Evolutionary conservation across 2,329 filamentous ascomycete species (phyloP).

Genomic region (Ramichloridium luteum): DNA sequence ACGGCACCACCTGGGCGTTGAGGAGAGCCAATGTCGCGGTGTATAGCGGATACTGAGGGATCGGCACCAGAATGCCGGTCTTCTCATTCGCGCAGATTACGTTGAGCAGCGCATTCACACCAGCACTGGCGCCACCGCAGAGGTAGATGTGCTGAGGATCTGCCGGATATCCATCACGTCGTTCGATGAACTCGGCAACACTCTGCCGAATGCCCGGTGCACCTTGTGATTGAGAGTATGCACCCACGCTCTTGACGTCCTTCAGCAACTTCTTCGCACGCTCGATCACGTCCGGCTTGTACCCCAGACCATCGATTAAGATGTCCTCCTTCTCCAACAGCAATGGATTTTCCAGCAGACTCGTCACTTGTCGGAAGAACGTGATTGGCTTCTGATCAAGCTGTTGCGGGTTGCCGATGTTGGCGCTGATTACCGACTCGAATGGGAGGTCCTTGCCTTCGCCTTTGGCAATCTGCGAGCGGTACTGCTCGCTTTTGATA

Average conservation of each 20-base stretch:
- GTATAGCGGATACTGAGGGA: constrained; percentile 96
- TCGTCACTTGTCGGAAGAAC: constrained; percentile 95
- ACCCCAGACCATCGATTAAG: constrained; percentile 63
- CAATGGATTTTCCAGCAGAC: constrained; percentile 77
- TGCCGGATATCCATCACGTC: constrained; percentile 75
- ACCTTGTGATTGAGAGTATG: constrained; percentile 91
- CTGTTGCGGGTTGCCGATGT: constrained; percentile 98
- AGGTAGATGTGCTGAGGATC: constrained; percentile 76
- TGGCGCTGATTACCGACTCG: constrained; percentile 82
- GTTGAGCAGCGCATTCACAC: constrained; percentile 86
- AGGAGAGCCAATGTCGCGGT: constrained; percentile 82
- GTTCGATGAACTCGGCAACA: constrained; percentile 83
- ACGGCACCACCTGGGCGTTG: constrained; percentile 78
- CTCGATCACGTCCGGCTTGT: constrained; percentile 79
- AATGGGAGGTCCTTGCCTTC: constrained; percentile 64
- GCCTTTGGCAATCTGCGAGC: constrained; percentile 51
- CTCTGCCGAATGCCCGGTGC: constrained; percentile 76
- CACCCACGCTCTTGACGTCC: constrained; percentile 80
- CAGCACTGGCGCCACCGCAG: constrained; percentile 80
- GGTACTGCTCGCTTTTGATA: constrained; percentile 83
- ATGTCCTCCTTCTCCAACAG: constrained; percentile 73
- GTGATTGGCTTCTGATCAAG: constrained; percentile 98
- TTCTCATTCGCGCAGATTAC: constrained; percentile 68
- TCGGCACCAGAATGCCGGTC: constrained; percentile 81
- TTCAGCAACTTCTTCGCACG: constrained; percentile 70